Base-by-base conservation (phyloP, 2,329 filamentous ascomycete genomes). In the Neonectria coccinea region DNA sequence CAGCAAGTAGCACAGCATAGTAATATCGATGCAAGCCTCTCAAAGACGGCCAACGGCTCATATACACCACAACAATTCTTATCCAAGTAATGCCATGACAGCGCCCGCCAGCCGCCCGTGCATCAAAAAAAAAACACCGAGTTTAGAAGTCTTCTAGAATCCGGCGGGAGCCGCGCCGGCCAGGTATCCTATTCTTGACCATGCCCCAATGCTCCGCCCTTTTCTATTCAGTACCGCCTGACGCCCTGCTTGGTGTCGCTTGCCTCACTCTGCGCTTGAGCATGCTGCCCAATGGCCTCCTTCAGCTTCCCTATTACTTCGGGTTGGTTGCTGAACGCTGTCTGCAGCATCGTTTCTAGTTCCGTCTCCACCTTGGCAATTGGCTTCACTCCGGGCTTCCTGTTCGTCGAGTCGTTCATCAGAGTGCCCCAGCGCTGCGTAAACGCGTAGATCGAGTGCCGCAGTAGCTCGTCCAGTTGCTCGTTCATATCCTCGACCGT, bases 361-460 rank as follows among this genome's bases (percentile, higher is more conserved):
- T 89, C 87, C 52, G 80, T 81, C 73, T 88, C 85, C 4, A 86
- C 79, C 70, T 86, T 85, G 14, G 79, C 84, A 66, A 85, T 77
- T 27, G 82, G 83, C 74, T 82, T 85, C 6, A 81, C 82, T 0
- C 83, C 84, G 4, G 81, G 77, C 71, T 84, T 86, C 39, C 80
- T 77, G 27, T 79, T 79, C 58, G 78, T 79, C 2, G 85, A 83
- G 5, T 86, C 85, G 45, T 84, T 82, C 45, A 85, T 78, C 59
- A 86, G 72, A 4, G 79, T 78, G 4, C 84, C 84, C 84, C 88
- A 91, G 41, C 86, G 81, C 73, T 86, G 86, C 16, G 88, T 89
- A 65, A 91, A 90, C 2, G 83, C 84, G 44, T 86, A 88, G 58
- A 91, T 91, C 53, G 85, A 86, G 74, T 88, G 86, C 56, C 89